Base-by-base conservation (phyloP, 1,284 basidiomycete genomes). In the Cryptococcus jaspeensis region DNA sequence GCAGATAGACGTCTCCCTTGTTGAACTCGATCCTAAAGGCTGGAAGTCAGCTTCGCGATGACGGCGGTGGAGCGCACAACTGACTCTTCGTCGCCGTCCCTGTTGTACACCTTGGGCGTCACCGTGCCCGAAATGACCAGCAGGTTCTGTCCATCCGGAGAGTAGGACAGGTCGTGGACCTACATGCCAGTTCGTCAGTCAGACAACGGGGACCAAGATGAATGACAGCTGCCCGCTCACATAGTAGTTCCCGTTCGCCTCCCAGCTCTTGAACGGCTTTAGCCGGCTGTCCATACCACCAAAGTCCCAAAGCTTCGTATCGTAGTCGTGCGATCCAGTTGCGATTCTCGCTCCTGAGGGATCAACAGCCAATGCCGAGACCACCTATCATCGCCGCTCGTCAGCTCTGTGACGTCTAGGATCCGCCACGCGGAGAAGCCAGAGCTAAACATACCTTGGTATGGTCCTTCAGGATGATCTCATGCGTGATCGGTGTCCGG, bases 251-350 rank as follows among this genome's bases (percentile, higher is more conserved):
- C 90, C 92, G 56, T 88, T 86, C 57, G 93, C 90, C 75, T 99
- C 93, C 84, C 90, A 98, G 62, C 84, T 89, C 79, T 92, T 90
- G 84, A 99, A 99, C 15, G 96, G 94, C 73, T 90, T 89, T 75
- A 89, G 83, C 5, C 75, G 64, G 62, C 83, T 80, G 67, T 90
- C 89, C 95, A 99, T 99, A 7, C 96, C 96, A 68, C 95, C 96
- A 79, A 99, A 99, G 77, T 99, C 96, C 94, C 94, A 99, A 52
- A 99, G 78, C 77, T 98, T 98, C 78, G 90, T 88, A 76, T 95
- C 91, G 72, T 98, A 98, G 78, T 99, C 96, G 77, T 97, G 89
- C 16, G 89, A 90, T 11, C 96, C 96, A 2, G 92, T 90, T 6
- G 90, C 80, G 32, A 99, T 80, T 32, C 96, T 86, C 3, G 94